Percentiles rank a stretch among this genome's conserved stretches.
Conservation (phyloP, 306 rosid genomes). For the Luffa acutangula region DNA sequence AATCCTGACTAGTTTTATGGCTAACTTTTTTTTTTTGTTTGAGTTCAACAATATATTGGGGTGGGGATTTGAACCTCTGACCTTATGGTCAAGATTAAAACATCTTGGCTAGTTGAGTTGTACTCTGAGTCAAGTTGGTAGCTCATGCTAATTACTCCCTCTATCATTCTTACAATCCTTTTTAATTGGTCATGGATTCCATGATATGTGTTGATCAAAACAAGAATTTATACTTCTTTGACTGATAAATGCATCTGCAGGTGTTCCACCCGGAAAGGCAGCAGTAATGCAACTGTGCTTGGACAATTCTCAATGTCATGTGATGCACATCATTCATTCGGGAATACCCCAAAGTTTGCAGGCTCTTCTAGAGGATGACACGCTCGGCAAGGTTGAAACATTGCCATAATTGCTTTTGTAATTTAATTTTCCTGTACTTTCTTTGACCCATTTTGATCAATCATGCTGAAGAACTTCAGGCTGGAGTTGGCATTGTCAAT, state of each 20-base stretch:
- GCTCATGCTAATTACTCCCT: neutral
- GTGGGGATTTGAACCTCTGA: no score
- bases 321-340: conserved; percentile 76
- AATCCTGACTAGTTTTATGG: neutral
- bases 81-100: no score
- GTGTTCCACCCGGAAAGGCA: conserved; percentile 68
- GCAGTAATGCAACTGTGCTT: conserved; percentile 86
- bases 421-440: neutral
- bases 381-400: conserved; percentile 50
- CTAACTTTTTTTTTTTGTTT: neutral
- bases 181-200: neutral
- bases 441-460: neutral
- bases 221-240: neutral
- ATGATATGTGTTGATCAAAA: neutral
- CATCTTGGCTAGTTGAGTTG: no score
- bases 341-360: conserved; percentile 66
- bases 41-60: no score
- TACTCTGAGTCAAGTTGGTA: no score
- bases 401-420: neutral
- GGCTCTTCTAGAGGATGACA: conserved; percentile 58
- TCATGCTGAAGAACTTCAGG: conserved; percentile 27
- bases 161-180: neutral
- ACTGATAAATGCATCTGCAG: conserved; percentile 20
- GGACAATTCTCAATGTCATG: conserved; percentile 45
- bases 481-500: conserved; percentile 58